Evolutionary conservation across 192 early-diverging fungal species (phyloP).

Genomic region (Coemansia sp.): DNA sequence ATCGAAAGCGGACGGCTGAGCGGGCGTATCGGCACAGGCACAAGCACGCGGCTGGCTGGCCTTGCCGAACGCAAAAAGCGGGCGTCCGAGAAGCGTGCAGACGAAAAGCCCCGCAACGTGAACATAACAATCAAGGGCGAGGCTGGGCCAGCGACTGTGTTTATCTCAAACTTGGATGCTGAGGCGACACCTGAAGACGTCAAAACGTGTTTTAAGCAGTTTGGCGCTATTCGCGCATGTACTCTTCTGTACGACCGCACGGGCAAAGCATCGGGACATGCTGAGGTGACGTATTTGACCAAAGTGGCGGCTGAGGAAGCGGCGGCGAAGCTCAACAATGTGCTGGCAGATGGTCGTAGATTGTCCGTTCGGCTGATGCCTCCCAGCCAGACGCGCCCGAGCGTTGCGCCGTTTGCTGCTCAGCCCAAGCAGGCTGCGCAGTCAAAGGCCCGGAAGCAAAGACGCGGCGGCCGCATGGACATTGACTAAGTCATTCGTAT

Average conservation of each 20-base stretch:
- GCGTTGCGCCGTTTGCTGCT: constrained; percentile 13
- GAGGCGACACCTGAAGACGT: constrained; percentile 54
- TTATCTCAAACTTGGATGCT: constrained; percentile 52
- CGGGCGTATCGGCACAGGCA: background rate
- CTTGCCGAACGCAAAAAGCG: constrained; percentile 16
- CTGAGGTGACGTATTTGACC: constrained; percentile 42
- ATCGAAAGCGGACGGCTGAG: constrained; percentile 4
- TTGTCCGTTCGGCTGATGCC: constrained; percentile 33
- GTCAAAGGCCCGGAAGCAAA: constrained; percentile 18
- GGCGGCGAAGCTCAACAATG: constrained; percentile 45
- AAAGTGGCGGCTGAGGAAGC: constrained; percentile 47
- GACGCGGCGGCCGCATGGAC: constrained; percentile 37
- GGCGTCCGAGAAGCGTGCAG: background rate
- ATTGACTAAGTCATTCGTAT: constrained; percentile 22
- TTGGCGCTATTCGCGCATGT: constrained; percentile 49
- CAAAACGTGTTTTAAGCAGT: constrained; percentile 56
- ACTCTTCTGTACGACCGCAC: constrained; percentile 48
- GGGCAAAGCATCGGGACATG: constrained; percentile 50
- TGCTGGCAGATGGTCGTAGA: constrained; percentile 50
- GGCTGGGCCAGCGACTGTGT: constrained; percentile 44
- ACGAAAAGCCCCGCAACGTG: constrained; percentile 7
- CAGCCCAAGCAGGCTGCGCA: background rate
- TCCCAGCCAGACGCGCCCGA: background rate
- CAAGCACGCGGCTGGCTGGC: constrained; percentile 14
- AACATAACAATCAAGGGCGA: constrained; percentile 48